Conservation (phyloP, 176 grass and related monocot genomes). For the Raddia distichophylla region DNA sequence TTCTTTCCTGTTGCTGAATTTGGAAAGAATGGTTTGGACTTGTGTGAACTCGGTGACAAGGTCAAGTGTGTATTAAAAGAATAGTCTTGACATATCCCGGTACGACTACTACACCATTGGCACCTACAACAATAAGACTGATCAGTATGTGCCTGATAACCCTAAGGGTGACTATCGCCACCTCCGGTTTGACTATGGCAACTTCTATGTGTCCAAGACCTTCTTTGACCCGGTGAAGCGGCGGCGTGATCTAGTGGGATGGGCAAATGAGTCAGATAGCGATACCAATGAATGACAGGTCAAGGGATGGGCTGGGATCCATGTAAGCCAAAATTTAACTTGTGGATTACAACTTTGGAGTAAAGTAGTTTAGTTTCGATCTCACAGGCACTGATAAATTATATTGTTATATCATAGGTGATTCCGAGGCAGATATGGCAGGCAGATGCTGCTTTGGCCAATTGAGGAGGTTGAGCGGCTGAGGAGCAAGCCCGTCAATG, state of each 20-base stretch:
- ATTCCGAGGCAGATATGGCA: constrained; percentile 54
- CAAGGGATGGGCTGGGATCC: constrained; percentile 67
- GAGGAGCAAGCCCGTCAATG: constrained; percentile 36
- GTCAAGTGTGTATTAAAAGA: constrained; percentile 58
- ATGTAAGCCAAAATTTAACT: constrained; percentile 20
- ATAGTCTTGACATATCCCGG: constrained; percentile 38
- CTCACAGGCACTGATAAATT: too few relatives aligned
- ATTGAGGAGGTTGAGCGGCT: constrained; percentile 56
- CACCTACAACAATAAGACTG: neutral
- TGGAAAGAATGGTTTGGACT: constrained; percentile 35
- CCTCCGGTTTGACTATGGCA: constrained; percentile 62
- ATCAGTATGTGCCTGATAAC: constrained; percentile 49
- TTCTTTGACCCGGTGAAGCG: constrained; percentile 60
- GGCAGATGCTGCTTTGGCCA: constrained; percentile 61
- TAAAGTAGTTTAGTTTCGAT: too few relatives aligned
- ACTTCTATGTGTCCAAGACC: constrained; percentile 78
- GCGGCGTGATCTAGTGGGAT: constrained; percentile 55
- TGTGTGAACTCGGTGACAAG: neutral
- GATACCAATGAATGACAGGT: constrained; percentile 34
- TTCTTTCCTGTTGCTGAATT: constrained; percentile 39
- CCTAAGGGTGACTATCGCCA: constrained; percentile 31
- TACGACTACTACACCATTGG: constrained; percentile 23
- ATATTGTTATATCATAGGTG: neutral
- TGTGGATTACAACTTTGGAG: too few relatives aligned
- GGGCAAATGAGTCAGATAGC: constrained; percentile 63